Conservation (phyloP, 225 moss, liverwort and hornwort genomes). For the Lunularia cruciata region DNA sequence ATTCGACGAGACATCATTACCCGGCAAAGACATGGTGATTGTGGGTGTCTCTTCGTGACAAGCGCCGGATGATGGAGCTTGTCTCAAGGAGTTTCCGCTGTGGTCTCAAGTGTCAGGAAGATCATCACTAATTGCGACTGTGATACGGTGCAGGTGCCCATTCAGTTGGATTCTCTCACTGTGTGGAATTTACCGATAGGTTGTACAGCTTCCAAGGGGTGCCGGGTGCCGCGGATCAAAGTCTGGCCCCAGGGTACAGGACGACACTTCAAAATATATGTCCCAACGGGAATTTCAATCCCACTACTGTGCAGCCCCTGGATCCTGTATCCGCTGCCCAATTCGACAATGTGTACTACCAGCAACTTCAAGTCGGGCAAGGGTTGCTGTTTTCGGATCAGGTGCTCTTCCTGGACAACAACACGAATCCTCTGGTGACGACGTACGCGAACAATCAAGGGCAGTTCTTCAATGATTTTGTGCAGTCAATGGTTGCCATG, state of each 20-base stretch:
- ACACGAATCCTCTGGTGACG: conserved; percentile 30
- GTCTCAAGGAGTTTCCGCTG: no score
- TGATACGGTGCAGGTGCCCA: conserved; percentile 38
- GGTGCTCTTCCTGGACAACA: conserved; percentile 38
- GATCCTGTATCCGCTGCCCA: conserved; percentile 22
- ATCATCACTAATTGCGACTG: background rate
- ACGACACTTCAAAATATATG: conserved; percentile 29
- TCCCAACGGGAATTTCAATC: conserved; percentile 18
- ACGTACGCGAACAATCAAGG: conserved; percentile 45
- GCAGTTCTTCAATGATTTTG: conserved; percentile 45
- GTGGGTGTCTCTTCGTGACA: background rate
- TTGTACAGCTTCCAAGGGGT: conserved; percentile 39
- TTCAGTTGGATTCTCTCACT: conserved; percentile 44
- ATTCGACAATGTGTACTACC: conserved; percentile 47
- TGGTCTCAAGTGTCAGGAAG: background rate
- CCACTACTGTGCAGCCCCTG: conserved; percentile 33
- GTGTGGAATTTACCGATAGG: conserved; percentile 21
- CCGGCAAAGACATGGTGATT: background rate
- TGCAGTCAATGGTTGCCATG: conserved; percentile 43
- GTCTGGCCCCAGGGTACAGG: conserved; percentile 19
- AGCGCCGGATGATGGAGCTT: no score
- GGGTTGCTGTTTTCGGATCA: conserved; percentile 49
- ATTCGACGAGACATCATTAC: no score
- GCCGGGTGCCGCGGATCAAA: conserved; percentile 26
- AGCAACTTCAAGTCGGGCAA: conserved; percentile 32